Base-by-base conservation (phyloP, 371 early-diverging fungal species). In the Saksenaea oblongispora region DNA sequence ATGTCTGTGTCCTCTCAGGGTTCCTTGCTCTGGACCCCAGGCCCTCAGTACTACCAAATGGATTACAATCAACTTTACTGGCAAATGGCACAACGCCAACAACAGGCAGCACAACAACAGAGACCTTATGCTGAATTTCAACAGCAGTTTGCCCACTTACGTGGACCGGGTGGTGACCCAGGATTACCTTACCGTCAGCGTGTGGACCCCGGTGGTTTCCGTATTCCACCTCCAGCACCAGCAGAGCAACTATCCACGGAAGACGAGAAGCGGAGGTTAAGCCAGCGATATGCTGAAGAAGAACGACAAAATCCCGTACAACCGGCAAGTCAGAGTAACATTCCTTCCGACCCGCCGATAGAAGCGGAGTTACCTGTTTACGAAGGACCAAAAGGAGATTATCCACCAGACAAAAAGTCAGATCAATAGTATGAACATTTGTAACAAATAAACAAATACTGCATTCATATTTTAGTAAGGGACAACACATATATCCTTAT, bases 121-220 rank as follows among this genome's bases (percentile, higher is more conserved):
- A 66, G 75, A 15, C 75, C 82, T 34, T 82, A 82, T 56, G 44
- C 69, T 27, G 77, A 78, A 51, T 82, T 77, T 39, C 73, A 75
- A 26, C 77, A 79, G 37, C 80, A 75, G 42, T 65, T 73, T 31
- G 61, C 60, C 34, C 59, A 64, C 41, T 34, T 36, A 28, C 60
- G 42, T 18, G 55, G 58, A 1, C 15, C 39, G 5, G 28, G 53
- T 9, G 37, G 41, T 22, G 59, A 37, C 3, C 51, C 63, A 42
- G 15, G 47, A 28, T 44, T 54, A 2, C 61, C 62, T 13, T 67
- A 72, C 35, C 68, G 67, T 57, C 71, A 62, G 31, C 68, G 70
- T 37, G 61, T 72, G 10, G 78, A 79, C 58, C 76, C 76, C 17
- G 79, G 82, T 44, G 82, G 79, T 9, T 82, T 82, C 66, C 71